Evolutionary conservation across 257 asterid genomes (phyloP).

Genomic region (Misopates orontium): DNA sequence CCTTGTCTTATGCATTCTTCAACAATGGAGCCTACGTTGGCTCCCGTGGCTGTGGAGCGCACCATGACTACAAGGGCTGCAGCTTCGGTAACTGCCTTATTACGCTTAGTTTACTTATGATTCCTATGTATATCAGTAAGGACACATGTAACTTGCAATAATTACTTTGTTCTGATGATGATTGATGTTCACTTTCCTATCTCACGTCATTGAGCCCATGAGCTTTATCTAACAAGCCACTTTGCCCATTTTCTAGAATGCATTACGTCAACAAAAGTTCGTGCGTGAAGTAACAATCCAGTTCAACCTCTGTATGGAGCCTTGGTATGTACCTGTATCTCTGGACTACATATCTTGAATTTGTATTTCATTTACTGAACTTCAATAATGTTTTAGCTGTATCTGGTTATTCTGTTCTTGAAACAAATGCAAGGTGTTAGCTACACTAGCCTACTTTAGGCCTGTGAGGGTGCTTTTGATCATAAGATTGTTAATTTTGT

Average conservation of each 20-base stretch:
- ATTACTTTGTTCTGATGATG: slow-evolving; percentile 22
- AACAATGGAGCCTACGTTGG: slow-evolving; percentile 96
- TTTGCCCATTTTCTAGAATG: slow-evolving; percentile 53
- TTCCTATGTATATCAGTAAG: neutral
- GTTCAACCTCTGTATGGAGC: slow-evolving; percentile 95
- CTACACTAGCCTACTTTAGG: slow-evolving; percentile 18
- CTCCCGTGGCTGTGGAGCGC: slow-evolving; percentile 96
- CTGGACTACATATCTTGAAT: slow-evolving; percentile 7
- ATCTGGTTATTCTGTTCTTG: slow-evolving; percentile 14
- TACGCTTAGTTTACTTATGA: slow-evolving; percentile 7
- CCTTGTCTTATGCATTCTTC: slow-evolving; percentile 94
- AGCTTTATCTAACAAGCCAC: slow-evolving; percentile 21
- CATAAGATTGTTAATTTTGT: neutral
- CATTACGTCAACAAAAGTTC: slow-evolving; percentile 86
- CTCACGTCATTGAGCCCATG: slow-evolving; percentile 16
- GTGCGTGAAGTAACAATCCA: slow-evolving; percentile 88
- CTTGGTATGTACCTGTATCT: slow-evolving; percentile 62
- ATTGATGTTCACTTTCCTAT: slow-evolving; percentile 22
- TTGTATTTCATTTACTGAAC: slow-evolving; percentile 11
- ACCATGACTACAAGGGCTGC: slow-evolving; percentile 99
- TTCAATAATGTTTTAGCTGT: neutral
- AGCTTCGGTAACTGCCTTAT: slow-evolving; percentile 71
- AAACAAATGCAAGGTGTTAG: neutral
- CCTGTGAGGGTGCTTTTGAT: slow-evolving; percentile 1
- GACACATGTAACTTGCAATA: neutral